Evolutionary conservation across 140 eudicot species (phyloP), one percentile per base, ranked within the genome.

Genomic region (Bidens hawaiensis): DNA sequence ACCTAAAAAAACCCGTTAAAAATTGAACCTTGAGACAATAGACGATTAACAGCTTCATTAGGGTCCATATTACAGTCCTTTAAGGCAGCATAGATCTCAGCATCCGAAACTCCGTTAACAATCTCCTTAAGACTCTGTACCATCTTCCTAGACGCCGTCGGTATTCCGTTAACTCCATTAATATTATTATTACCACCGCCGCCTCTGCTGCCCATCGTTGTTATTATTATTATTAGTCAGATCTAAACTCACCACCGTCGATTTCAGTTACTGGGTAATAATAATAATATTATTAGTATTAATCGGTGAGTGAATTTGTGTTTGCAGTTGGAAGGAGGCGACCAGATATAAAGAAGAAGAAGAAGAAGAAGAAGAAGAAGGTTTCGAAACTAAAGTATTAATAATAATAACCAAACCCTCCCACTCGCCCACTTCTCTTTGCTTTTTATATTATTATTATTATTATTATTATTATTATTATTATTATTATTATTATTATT

Each of bases 21-120:
- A 7, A 4, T 23, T 16, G 6, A 34, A 91, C 98, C 98, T 84
- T 87, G 98, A 76, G 86, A 51, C 28, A 87, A 82, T 12, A 91
- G 89, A 15, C 95, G 89, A 75, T 82, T 82, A 27, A 87, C 96
- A 55, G 98, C 91, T 73, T 87, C 96, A 73, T 87, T 80, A 75
- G 98, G 98, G 96, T 91, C 98, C 98, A 91, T 91, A 64, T 85
- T 81, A 78, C 87, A 87, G 1, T 91, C 98, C 73, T 78, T 87
- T 27, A 91, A 96, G 51, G 74, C 77, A 22, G 93, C 68, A 47
- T 91, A 87, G 89, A 91, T 91, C 96, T 91, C 98, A 26, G 79
- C 74, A 16, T 87, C 96, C 0, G 96, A 63, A 31, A 73, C 78
- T 23, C 85, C 87, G 71, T 78, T 82, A 9, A 91, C 96, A 64